phyloP scores from a whole-genome alignment of 2,329 filamentous ascomycete genomes.

The Cladophialophora bantiana region DNA sequence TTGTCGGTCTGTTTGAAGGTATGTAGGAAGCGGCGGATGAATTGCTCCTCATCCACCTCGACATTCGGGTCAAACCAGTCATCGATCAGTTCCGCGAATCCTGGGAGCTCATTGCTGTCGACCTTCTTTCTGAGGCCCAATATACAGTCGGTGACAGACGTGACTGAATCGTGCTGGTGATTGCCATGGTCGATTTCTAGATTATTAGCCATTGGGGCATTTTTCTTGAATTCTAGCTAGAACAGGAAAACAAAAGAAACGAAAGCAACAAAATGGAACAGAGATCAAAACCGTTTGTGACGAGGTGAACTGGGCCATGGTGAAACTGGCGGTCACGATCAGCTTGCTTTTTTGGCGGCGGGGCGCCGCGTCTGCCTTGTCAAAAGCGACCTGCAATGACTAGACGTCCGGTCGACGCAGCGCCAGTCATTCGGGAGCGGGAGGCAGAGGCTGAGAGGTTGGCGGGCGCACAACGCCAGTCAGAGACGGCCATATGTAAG shows the following conservation, averaged over 20 bases:
- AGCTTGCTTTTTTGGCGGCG: constrained; percentile 12
- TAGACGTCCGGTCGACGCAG: constrained; percentile 10
- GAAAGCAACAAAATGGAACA: not conserved
- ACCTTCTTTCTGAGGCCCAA: constrained; percentile 31
- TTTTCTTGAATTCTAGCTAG: constrained; percentile 9
- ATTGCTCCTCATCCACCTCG: constrained; percentile 34
- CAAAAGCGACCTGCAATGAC: constrained; percentile 10
- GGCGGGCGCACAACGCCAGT: constrained; percentile 21
- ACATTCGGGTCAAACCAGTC: constrained; percentile 35
- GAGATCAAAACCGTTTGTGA: constrained; percentile 1
- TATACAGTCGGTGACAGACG: constrained; percentile 36
- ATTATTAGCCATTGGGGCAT: constrained; percentile 26
- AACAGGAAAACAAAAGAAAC: not conserved
- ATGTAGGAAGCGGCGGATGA: constrained; percentile 32
- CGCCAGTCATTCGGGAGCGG: constrained; percentile 9
- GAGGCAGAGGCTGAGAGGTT: not conserved
- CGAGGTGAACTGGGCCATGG: constrained; percentile 1
- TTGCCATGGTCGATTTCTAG: constrained; percentile 27
- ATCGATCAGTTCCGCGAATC: constrained; percentile 28
- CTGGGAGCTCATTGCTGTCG: constrained; percentile 31
- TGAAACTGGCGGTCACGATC: constrained; percentile 25
- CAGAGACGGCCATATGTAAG: constrained; percentile 17
- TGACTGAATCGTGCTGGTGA: constrained; percentile 27
- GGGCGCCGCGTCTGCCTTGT: constrained; percentile 1
- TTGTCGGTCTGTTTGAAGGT: constrained; percentile 33